These are phyloP conservation scores for Fistulina hepatica DNA, from an alignment of 1,284 basidiomycete species.

Conservation along the genomic window DNA sequence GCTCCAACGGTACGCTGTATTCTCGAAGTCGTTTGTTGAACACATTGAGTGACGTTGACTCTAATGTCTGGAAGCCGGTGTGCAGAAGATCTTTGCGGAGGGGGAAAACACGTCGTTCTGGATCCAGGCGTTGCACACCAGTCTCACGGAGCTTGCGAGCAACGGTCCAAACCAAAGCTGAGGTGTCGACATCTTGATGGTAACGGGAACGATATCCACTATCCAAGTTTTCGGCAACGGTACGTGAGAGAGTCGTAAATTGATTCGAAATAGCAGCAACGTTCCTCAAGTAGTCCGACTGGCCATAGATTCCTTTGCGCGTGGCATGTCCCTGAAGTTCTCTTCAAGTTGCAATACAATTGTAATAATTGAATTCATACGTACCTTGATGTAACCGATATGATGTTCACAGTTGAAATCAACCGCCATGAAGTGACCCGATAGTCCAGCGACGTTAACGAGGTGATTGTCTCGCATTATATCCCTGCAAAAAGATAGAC, in stretches of 20 bases:
- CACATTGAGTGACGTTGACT: constrained; percentile 14
- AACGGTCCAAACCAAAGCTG: constrained; percentile 13
- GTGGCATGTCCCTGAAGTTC: constrained; percentile 10
- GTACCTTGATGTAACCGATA: constrained; percentile 13
- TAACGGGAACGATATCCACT: constrained; percentile 17
- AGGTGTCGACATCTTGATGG: constrained; percentile 16
- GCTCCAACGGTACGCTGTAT: background rate
- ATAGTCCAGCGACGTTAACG: constrained; percentile 17
- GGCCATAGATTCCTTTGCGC: constrained; percentile 15
- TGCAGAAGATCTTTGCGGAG: constrained; percentile 13
- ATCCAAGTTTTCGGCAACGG: constrained; percentile 12
- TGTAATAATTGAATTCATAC: background rate
- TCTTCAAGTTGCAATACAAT: background rate
- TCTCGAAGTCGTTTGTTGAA: constrained; percentile 9
- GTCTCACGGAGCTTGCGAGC: constrained; percentile 13
- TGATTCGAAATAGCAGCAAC: constrained; percentile 19
- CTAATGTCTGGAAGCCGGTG: constrained; percentile 18
- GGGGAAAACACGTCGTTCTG: constrained; percentile 1
- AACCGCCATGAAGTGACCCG: constrained; percentile 20
- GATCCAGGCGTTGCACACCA: constrained; percentile 5
- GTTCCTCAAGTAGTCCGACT: constrained; percentile 19
- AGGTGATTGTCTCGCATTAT: constrained; percentile 23
- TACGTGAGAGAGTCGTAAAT: constrained; percentile 18
- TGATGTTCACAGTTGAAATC: constrained; percentile 23
- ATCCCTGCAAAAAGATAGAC: constrained; percentile 16